Percentiles rank a stretch among this genome's conserved stretches.
Conservation (phyloP, 306 rosid species). For the Datisca glomerata region DNA sequence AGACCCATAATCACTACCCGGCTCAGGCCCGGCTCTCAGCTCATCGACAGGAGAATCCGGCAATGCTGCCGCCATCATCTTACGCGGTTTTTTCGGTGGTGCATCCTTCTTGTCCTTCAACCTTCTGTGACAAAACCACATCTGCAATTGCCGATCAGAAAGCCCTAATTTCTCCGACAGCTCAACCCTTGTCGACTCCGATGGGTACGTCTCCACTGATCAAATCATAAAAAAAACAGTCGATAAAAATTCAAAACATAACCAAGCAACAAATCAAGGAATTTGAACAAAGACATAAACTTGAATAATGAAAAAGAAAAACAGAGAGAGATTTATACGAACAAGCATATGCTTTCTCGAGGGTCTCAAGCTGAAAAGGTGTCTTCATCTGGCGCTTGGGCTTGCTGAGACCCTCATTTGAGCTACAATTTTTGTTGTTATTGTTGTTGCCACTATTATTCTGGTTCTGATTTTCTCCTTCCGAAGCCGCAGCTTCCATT, state of each 20-base stretch:
- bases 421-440: slow-evolving; percentile 44
- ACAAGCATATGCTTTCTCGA: slow-evolving; percentile 90
- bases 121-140: slow-evolving; percentile 99
- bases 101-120: slow-evolving; percentile 85
- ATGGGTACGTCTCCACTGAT: slow-evolving; percentile 87
- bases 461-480: slow-evolving; percentile 42
- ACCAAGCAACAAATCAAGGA: neutral
- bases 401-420: slow-evolving; percentile 87
- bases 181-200: slow-evolving; percentile 65
- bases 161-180: slow-evolving; percentile 81
- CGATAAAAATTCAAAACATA: slow-evolving; percentile 9
- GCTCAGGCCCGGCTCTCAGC: slow-evolving; percentile 38
- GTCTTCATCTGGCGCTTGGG: slow-evolving; percentile 99
- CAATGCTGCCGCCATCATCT: slow-evolving; percentile 20
- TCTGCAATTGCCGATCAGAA: slow-evolving; percentile 98
- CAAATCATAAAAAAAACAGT: slow-evolving; percentile 15
- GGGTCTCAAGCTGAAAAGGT: slow-evolving; percentile 87
- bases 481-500: slow-evolving; percentile 63
- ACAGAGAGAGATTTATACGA: slow-evolving; percentile 10
- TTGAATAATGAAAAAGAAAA: slow-evolving; percentile 5
- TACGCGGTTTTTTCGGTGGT: slow-evolving; percentile 36
- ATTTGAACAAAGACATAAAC: neutral
- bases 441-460: slow-evolving; percentile 27
- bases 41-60: slow-evolving; percentile 64
- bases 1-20: slow-evolving; percentile 69